Evolutionary conservation across 1,284 basidiomycete genomes (phyloP).

Genomic region (Ceraceosorus guamensis): DNA sequence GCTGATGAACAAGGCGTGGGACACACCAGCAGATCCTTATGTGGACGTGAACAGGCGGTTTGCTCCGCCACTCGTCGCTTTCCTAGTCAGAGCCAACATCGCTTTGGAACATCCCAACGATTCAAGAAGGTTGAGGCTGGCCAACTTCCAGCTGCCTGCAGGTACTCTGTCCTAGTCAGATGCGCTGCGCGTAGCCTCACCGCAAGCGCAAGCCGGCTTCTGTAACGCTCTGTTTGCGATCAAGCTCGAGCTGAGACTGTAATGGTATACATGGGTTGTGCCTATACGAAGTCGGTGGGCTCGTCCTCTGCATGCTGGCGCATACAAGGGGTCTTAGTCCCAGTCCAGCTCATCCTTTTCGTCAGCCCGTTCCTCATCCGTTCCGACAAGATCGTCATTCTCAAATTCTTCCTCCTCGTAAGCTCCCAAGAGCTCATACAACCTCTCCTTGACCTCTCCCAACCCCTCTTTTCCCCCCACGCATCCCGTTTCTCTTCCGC

Average conservation of each 20-base stretch:
- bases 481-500: conserved; percentile 16
- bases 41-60: conserved; percentile 1
- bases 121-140: conserved; percentile 1
- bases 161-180: no score
- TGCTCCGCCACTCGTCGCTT: background rate
- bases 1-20: conserved; percentile 7
- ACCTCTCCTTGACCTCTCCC: conserved; percentile 32
- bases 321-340: no score
- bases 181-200: no score
- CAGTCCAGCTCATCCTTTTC: no score
- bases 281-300: no score
- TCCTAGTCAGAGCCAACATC: conserved; percentile 8
- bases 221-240: no score
- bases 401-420: conserved; percentile 22
- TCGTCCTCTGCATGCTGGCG: no score
- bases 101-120: conserved; percentile 8
- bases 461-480: conserved; percentile 27
- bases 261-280: no score
- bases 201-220: no score
- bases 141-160: background rate
- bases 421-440: conserved; percentile 32
- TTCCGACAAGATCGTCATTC: conserved; percentile 24
- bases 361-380: conserved; percentile 22
- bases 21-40: conserved; percentile 1
- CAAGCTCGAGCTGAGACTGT: no score